These are phyloP conservation scores for Boletus edulis DNA, from an alignment of 768 basidiomycete species.

Conservation along the genomic window DNA sequence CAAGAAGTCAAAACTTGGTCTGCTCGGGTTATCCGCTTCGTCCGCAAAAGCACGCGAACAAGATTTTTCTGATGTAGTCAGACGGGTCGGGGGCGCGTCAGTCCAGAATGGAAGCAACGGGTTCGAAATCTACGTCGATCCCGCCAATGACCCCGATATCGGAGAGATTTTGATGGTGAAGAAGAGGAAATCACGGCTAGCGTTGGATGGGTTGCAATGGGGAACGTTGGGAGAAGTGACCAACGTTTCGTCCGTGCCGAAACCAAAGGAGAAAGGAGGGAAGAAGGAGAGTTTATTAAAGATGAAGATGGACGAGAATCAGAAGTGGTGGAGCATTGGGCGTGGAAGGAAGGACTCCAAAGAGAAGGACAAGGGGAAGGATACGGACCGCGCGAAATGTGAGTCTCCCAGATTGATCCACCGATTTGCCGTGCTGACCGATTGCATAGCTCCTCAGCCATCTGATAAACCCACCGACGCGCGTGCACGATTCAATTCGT, in stretches of 20 bases:
- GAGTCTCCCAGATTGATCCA: background rate
- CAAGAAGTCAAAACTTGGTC: conserved; percentile 65
- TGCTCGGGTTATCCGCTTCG: conserved; percentile 34
- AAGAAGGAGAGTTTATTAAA: conserved; percentile 34
- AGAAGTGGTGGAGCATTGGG: conserved; percentile 84
- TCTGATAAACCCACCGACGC: conserved; percentile 25
- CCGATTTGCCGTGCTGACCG: conserved; percentile 1
- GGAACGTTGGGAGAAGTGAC: conserved; percentile 63
- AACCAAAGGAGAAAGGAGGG: conserved; percentile 36
- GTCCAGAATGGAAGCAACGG: conserved; percentile 38
- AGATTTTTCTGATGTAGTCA: conserved; percentile 61
- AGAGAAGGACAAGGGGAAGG: conserved; percentile 47
- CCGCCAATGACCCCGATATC: conserved; percentile 58
- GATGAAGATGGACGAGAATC: conserved; percentile 46
- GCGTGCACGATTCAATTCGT: conserved; percentile 63
- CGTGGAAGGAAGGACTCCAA: conserved; percentile 73
- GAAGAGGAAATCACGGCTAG: conserved; percentile 69
- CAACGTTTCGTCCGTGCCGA: conserved; percentile 40
- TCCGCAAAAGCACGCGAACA: conserved; percentile 31
- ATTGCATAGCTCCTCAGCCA: conserved; percentile 46
- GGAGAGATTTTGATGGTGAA: conserved; percentile 72
- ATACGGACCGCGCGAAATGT: conserved; percentile 38
- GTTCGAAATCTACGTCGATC: conserved; percentile 73
- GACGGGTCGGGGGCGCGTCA: conserved; percentile 41
- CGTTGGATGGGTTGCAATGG: conserved; percentile 53